These are phyloP conservation scores for Volvariella volvacea DNA, from an alignment of 1,284 basidiomycete genomes.

Conservation along the genomic window DNA sequence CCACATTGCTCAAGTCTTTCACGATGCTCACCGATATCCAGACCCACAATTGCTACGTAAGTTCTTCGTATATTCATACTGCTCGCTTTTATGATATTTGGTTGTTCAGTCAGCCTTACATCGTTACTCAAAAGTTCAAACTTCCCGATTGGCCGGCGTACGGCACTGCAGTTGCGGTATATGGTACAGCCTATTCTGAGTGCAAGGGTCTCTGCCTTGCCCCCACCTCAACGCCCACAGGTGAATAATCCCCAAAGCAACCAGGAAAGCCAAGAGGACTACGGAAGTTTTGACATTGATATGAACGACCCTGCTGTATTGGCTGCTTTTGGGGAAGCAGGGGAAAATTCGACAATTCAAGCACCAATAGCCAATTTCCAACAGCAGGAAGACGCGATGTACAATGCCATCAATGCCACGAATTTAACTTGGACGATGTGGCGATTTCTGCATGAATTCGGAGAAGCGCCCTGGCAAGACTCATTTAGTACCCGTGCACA, in stretches of 20 bases:
- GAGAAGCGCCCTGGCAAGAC: conserved; percentile 5
- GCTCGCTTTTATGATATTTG: conserved; percentile 9
- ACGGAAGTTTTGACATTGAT: conserved; percentile 51
- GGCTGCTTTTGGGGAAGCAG: conserved; percentile 4
- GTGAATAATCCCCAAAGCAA: conserved; percentile 32
- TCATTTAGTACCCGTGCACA: conserved; percentile 9
- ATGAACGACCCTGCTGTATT: conserved; percentile 14
- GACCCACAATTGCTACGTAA: conserved; percentile 51
- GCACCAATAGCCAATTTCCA: conserved; percentile 9
- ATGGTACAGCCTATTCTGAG: conserved; percentile 65
- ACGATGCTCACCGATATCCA: conserved; percentile 49
- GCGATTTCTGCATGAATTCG: conserved; percentile 15
- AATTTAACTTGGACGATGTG: conserved; percentile 16
- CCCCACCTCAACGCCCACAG: conserved; percentile 37
- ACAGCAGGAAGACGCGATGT: conserved; percentile 5
- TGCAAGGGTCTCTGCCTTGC: conserved; percentile 46
- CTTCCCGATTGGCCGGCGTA: conserved; percentile 23
- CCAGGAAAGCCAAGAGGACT: conserved; percentile 77
- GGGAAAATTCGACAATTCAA: conserved; percentile 34
- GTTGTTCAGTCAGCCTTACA: conserved; percentile 19
- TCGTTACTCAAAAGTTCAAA: conserved; percentile 16
- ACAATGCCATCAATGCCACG: conserved; percentile 49
- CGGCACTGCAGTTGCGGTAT: conserved; percentile 49
- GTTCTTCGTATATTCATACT: conserved; percentile 6
- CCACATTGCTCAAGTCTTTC: conserved; percentile 50